A percentile compares a stretch with the other conserved stretches of the same genome.
Evolutionary conservation across 768 basidiomycete species (phyloP).

Genomic region (Pleurotus eryngii): DNA sequence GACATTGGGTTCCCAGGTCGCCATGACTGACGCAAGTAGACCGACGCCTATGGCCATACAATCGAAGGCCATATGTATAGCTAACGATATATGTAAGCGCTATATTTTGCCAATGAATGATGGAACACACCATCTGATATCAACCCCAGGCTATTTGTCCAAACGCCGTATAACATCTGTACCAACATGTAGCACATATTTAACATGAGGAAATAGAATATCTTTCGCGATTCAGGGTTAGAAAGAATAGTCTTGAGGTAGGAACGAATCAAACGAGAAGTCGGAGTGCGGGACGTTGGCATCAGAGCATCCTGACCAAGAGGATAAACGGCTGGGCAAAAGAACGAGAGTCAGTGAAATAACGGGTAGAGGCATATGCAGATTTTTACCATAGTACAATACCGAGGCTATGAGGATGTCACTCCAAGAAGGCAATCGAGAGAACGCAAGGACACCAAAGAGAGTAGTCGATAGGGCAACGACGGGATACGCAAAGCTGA

Average conservation of each 20-base stretch:
- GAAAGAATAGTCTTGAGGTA: slow-evolving; percentile 90
- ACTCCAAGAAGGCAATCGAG: slow-evolving; percentile 52
- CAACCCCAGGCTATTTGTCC: slow-evolving; percentile 95
- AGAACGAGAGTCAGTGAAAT: background rate
- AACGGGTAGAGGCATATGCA: background rate
- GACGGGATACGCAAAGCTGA: slow-evolving; percentile 55
- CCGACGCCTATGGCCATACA: slow-evolving; percentile 97
- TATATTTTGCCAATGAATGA: slow-evolving; percentile 7
- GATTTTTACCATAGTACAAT: slow-evolving; percentile 59
- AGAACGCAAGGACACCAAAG: slow-evolving; percentile 61
- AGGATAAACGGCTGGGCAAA: slow-evolving; percentile 48
- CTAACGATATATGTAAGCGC: slow-evolving; percentile 36
- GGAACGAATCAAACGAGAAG: slow-evolving; percentile 52
- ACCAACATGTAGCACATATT: slow-evolving; percentile 96
- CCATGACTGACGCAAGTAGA: slow-evolving; percentile 94
- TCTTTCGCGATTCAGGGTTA: slow-evolving; percentile 89
- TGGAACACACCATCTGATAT: slow-evolving; percentile 82
- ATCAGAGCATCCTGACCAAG: slow-evolving; percentile 39
- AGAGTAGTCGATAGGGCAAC: slow-evolving; percentile 45
- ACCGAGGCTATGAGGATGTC: slow-evolving; percentile 57
- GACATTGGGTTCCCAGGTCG: slow-evolving; percentile 94
- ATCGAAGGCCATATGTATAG: slow-evolving; percentile 99
- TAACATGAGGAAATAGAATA: slow-evolving; percentile 94
- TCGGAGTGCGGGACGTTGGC: slow-evolving; percentile 45
- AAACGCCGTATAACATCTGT: slow-evolving; percentile 95